Base-by-base conservation (phyloP, 2,329 filamentous ascomycete species). In the Ceratocystis variospora region DNA sequence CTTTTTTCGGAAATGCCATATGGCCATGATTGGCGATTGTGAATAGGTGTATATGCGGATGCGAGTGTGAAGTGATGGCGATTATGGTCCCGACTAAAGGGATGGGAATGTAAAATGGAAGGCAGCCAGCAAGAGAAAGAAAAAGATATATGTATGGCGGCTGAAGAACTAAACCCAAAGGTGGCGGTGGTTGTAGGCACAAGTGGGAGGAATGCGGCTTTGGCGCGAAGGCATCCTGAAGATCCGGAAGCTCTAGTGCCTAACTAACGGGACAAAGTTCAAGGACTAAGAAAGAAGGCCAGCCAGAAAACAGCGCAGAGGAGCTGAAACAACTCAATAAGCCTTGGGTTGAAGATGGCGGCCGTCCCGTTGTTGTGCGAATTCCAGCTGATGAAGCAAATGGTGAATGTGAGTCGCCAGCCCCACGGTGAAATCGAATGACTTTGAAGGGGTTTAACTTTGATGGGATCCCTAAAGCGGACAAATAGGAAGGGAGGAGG, bases 1-100 rank as follows among this genome's bases (percentile, higher is more conserved):
- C 67, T 69, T 70, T 69, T 68, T 69, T 45, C 69, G 69, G 63
- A 70, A 69, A 12, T 67, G 68, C 69, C 69, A 70, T 44, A 69
- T 66, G 17, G 69, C 67, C 69, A 70, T 70, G 66, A 59, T 65
- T 22, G 50, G 44, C 15, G 31, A 17, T 53, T 64, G 22, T 15
- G n/a, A 22, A 46, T 8, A 46, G 50, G 6, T n/a, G 10, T 28
- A 33, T 48, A 1, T 48, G 46, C 19, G 5, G 19, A 48, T 48
- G 46, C 8, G 25, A 25, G 22, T 28, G 22, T 28, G 22, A 41
- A 15, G 37, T 41, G 12, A 12, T 41, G 1, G 37, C 10, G 37
- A 41, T 12, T 41, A 41, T 12, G 10, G 10, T 4, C 37, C 10
- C 3, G 12, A 10, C 12, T 41, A 41, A 41, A 41, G 37, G 37